Conservation (phyloP, 352 stramenopile species). For the Pythium plurisporium region DNA sequence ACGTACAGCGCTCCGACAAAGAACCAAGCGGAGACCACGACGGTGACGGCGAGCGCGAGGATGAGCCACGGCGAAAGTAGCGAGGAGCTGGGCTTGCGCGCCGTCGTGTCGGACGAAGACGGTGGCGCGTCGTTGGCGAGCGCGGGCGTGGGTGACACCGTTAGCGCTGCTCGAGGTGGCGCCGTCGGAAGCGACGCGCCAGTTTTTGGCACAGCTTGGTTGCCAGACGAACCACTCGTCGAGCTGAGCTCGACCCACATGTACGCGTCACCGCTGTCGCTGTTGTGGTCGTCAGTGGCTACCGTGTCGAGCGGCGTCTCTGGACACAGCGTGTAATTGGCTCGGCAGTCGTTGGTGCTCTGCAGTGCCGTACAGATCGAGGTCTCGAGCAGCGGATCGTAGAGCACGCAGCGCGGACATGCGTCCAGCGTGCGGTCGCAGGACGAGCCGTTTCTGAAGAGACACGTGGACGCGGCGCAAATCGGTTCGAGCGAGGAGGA, state of each 20-base stretch:
- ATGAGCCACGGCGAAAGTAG: conserved; percentile 1
- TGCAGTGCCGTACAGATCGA: neutral
- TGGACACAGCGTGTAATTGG: neutral
- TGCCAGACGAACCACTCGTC: neutral
- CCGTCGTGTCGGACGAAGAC: neutral
- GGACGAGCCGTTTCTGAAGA: conserved; percentile 1
- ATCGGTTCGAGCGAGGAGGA: neutral
- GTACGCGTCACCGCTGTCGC: neutral
- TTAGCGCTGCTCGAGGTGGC: neutral
- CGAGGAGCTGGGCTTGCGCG: neutral
- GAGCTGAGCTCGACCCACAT: neutral
- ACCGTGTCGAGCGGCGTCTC: neutral
- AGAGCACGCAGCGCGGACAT: neutral
- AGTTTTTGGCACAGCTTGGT: neutral
- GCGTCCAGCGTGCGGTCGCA: neutral
- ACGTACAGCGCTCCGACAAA: neutral
- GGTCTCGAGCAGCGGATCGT: neutral
- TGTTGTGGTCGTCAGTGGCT: too few relatives aligned
- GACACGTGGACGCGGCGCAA: neutral
- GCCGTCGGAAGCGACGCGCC: neutral
- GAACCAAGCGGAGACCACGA: neutral
- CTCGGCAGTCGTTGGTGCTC: neutral
- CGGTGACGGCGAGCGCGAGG: conserved; percentile 1
- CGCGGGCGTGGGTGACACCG: neutral
- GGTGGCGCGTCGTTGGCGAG: neutral